A percentile compares a stretch with the other conserved stretches of the same genome.
phyloP scores from a whole-genome alignment of 2,329 filamentous ascomycete genomes.

The Calonectria ilicicola region DNA sequence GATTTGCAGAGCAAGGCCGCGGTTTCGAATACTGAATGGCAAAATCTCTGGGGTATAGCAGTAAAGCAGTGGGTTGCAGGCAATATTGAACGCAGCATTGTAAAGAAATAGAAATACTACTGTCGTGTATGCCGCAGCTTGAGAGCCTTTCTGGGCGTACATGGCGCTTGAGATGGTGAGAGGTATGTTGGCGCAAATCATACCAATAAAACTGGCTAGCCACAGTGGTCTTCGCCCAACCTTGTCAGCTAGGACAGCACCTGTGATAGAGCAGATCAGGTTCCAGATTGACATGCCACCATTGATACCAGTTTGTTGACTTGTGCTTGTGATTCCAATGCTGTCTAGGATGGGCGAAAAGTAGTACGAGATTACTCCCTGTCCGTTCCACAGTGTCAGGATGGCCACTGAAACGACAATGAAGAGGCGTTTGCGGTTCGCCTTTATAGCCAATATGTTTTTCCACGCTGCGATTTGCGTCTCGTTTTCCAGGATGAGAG shows the following conservation, averaged over 20 bases:
- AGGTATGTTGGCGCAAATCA: conserved; percentile 12
- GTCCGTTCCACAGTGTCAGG: neutral
- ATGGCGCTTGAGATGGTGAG: conserved; percentile 3
- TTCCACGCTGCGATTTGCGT: neutral
- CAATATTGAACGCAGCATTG: neutral
- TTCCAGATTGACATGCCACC: conserved; percentile 35
- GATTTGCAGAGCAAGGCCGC: neutral
- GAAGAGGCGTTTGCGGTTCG: conserved; percentile 6
- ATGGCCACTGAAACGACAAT: neutral
- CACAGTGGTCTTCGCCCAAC: conserved; percentile 29
- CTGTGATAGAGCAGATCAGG: conserved; percentile 23
- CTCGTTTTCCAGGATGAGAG: neutral
- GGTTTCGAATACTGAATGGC: neutral
- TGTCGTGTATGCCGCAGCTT: neutral
- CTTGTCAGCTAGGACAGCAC: conserved; percentile 27
- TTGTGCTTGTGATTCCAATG: conserved; percentile 15
- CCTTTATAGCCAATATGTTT: neutral
- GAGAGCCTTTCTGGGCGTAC: neutral
- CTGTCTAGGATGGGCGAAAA: neutral
- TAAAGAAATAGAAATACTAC: conserved; percentile 12
- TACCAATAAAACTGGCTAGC: conserved; percentile 24
- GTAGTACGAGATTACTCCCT: conserved; percentile 27
- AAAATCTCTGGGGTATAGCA: conserved; percentile 6
- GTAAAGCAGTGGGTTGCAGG: conserved; percentile 1
- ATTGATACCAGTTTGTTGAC: conserved; percentile 29